Percentiles rank a stretch among this genome's conserved stretches.
phyloP scores from a whole-genome alignment of 768 basidiomycete genomes.

The Mycena filopes region DNA sequence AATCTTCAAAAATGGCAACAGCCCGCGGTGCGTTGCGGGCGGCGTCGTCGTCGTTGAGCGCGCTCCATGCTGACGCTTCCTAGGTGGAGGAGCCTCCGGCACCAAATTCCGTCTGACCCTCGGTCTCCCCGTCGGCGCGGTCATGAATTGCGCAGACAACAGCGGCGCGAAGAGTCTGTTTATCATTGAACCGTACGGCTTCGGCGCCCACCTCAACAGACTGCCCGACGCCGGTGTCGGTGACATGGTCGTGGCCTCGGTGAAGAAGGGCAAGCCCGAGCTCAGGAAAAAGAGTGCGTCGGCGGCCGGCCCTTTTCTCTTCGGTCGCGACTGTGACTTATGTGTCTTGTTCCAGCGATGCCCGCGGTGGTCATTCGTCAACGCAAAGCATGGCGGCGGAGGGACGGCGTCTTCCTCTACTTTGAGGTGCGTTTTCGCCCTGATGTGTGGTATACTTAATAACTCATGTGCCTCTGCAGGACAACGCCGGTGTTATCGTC shows the following conservation, averaged over 20 bases:
- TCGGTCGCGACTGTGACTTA: background rate
- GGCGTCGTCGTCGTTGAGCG: background rate
- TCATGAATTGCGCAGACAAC: constrained; percentile 99
- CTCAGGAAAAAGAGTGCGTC: constrained; percentile 97
- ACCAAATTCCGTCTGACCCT: constrained; percentile 97
- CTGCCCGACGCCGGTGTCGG: constrained; percentile 96
- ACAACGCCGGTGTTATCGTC: constrained; percentile 97
- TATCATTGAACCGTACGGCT: constrained; percentile 95
- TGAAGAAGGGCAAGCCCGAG: constrained; percentile 99
- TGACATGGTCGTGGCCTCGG: constrained; percentile 95
- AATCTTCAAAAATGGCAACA: constrained; percentile 22
- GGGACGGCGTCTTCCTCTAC: constrained; percentile 99
- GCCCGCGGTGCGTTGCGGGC: constrained; percentile 21
- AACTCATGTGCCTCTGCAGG: constrained; percentile 53
- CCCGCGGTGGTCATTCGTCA: constrained; percentile 97
- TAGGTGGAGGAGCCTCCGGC: constrained; percentile 78
- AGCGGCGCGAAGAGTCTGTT: constrained; percentile 96
- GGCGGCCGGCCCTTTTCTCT: background rate
- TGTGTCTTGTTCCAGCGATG: constrained; percentile 71
- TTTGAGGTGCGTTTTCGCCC: constrained; percentile 74
- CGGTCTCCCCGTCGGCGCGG: constrained; percentile 93
- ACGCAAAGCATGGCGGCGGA: constrained; percentile 97
- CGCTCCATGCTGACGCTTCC: background rate
- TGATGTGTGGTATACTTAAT: background rate
- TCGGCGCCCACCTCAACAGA: constrained; percentile 96